Percentiles rank a stretch among this genome's conserved stretches.
Conservation (phyloP, 2,329 filamentous ascomycete species). For the Pezicula neosporulosa region DNA sequence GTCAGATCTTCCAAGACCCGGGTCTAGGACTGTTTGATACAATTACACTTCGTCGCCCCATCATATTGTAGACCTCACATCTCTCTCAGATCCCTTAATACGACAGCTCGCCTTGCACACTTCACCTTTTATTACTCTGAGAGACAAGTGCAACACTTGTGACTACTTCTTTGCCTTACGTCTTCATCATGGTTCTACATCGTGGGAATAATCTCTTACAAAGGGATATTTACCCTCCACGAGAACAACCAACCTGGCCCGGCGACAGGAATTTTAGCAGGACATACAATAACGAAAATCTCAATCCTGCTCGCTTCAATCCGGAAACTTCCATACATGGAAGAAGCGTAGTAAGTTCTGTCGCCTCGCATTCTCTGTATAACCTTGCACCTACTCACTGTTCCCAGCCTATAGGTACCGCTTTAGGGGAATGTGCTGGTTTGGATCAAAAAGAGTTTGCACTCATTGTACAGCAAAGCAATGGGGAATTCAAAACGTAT, state of each 20-base stretch:
- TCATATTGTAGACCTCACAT: conserved; percentile 12
- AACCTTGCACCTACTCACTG: conserved; percentile 1
- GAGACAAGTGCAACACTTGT: conserved; percentile 1
- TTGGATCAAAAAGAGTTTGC: conserved; percentile 21
- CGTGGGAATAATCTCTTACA: conserved; percentile 10
- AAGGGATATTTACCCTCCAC: conserved; percentile 14
- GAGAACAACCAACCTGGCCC: conserved; percentile 11
- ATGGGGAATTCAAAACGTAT: conserved; percentile 19
- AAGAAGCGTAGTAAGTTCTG: too few relatives aligned
- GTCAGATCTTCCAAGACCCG: neutral
- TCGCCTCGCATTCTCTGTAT: neutral
- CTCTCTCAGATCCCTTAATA: conserved; percentile 18
- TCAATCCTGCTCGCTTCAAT: neutral
- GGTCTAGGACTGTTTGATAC: conserved; percentile 15
- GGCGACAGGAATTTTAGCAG: neutral
- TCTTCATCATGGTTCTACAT: conserved; percentile 22
- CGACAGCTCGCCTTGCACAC: conserved; percentile 29
- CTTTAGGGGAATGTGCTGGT: conserved; percentile 19
- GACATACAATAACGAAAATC: neutral
- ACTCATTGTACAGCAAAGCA: conserved; percentile 18
- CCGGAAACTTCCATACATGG: too few relatives aligned
- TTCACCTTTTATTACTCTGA: conserved; percentile 12
- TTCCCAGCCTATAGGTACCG: conserved; percentile 17
- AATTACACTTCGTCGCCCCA: conserved; percentile 16
- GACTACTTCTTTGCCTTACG: conserved; percentile 3